Evolutionary conservation across 139 green algal genomes (phyloP).

Genomic region (Chara braunii): DNA sequence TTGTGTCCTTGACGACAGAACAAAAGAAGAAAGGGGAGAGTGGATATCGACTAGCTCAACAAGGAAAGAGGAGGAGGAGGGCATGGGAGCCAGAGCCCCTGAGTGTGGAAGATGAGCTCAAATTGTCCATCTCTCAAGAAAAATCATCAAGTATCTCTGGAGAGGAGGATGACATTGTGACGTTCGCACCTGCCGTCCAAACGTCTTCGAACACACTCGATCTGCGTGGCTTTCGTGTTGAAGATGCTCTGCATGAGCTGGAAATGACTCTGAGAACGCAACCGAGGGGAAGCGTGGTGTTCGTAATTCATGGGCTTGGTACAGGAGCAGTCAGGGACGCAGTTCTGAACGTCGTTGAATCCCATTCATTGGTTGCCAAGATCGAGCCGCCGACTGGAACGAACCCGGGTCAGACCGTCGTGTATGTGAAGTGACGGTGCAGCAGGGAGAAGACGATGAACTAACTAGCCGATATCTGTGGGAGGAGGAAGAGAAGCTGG

Average conservation of each 20-base stretch:
- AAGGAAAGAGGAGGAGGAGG: background rate
- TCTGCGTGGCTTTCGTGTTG: slow-evolving; percentile 23
- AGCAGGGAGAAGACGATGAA: no score
- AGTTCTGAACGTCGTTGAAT: slow-evolving; percentile 15
- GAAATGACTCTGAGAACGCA: slow-evolving; percentile 9
- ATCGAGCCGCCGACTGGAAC: background rate
- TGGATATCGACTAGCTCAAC: background rate
- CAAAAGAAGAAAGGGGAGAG: no score
- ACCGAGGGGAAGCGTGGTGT: slow-evolving; percentile 13
- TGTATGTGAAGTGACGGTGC: slow-evolving; percentile 28
- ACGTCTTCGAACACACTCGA: slow-evolving; percentile 26
- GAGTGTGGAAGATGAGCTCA: background rate
- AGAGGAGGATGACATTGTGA: background rate
- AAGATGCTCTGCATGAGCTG: slow-evolving; percentile 25
- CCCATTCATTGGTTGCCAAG: slow-evolving; percentile 18
- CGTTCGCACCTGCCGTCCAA: slow-evolving; percentile 13
- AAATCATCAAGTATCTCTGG: background rate
- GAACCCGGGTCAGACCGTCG: slow-evolving; percentile 26
- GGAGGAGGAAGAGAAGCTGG: no score
- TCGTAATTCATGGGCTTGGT: slow-evolving; percentile 27
- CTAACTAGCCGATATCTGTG: no score
- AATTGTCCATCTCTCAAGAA: background rate
- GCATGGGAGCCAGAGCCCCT: background rate
- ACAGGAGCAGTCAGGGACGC: slow-evolving; percentile 23
- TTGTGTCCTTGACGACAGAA: no score